Evolutionary conservation across 2,329 filamentous ascomycete species (phyloP), one percentile per base, ranked within the genome.

Genomic region (Didymella segeticola): DNA sequence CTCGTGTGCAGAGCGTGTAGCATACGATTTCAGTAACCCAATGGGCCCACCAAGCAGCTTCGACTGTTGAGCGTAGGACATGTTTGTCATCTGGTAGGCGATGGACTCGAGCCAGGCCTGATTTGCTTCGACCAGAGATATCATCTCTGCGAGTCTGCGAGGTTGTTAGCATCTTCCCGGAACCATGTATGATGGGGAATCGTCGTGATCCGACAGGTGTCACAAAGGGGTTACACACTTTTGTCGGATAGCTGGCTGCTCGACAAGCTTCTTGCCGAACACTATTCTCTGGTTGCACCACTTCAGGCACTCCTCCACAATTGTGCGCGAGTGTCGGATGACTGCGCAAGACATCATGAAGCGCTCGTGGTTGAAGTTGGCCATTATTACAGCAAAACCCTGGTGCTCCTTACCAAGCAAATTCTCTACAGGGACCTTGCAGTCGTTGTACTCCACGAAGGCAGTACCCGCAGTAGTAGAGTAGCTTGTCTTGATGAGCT

Each of bases 261-360:
- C 87, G 61, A 93, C 88, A 33, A 96, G 82, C 23, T 87, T 87
- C 80, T 93, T 93, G 70, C 86, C 86, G 71, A 95, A 95, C 61
- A 96, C 90, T 22, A 92, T 81, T 43, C 91, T 87, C 77, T 96
- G 92, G 78, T 95, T 91, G 26, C 87, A 82, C 91, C 92, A 96
- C 74, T 95, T 95, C 59, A 96, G 78, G 66, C 87, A 93, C 71
- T 96, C 91, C 73, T 96, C 90, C 11, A 91, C 86, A 12, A 93
- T 83, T 1, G 83, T 82, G 58, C 90, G 83, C 47, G 82, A 85
- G 75, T 83, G 81, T 43, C 89, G 86, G 55, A 88, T 81, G 3
- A 87, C 85, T 43, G 73, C 76, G 80, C 85, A 87, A 51, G 81
- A 80, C 88, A 93, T 91, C 76, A 83, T 88, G 82, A 89, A 91